Evolutionary conservation across 2,329 filamentous ascomycete species (phyloP).

Genomic region (Cercospora sp.): DNA sequence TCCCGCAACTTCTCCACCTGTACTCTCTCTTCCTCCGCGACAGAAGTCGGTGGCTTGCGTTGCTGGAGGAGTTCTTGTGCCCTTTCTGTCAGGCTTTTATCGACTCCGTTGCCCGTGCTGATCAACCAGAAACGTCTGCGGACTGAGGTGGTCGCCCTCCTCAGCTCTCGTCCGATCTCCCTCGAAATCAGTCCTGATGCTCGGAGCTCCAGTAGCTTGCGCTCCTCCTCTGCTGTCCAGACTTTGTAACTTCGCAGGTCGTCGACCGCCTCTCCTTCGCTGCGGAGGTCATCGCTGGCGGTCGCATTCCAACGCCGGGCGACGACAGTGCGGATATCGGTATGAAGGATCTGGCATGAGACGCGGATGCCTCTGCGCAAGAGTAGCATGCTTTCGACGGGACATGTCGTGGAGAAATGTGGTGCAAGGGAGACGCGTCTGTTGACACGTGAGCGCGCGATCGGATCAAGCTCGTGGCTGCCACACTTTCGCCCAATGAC

Average conservation of each 20-base stretch:
- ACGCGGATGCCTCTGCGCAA: background rate
- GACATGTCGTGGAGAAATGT: background rate
- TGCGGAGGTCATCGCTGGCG: background rate
- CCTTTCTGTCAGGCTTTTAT: background rate
- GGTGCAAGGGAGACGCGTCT: background rate
- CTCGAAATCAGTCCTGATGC: background rate
- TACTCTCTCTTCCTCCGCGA: background rate
- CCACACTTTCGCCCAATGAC: background rate
- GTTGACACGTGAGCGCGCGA: background rate
- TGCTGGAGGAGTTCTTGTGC: background rate
- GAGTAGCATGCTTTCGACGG: background rate
- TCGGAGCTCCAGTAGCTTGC: slow-evolving; percentile 3
- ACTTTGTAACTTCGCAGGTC: background rate
- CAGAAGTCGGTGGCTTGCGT: background rate
- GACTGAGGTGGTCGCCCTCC: background rate
- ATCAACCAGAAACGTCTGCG: background rate
- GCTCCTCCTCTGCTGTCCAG: background rate
- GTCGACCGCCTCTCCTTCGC: background rate
- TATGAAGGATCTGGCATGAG: background rate
- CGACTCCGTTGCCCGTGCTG: background rate
- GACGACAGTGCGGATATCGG: background rate
- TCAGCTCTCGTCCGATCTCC: background rate
- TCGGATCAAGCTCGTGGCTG: background rate
- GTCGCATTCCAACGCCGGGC: background rate
- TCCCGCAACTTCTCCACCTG: background rate